Evolutionary conservation across 257 asterid species (phyloP), one percentile per base, ranked within the genome.

Genomic region (Jasminum sambac): DNA sequence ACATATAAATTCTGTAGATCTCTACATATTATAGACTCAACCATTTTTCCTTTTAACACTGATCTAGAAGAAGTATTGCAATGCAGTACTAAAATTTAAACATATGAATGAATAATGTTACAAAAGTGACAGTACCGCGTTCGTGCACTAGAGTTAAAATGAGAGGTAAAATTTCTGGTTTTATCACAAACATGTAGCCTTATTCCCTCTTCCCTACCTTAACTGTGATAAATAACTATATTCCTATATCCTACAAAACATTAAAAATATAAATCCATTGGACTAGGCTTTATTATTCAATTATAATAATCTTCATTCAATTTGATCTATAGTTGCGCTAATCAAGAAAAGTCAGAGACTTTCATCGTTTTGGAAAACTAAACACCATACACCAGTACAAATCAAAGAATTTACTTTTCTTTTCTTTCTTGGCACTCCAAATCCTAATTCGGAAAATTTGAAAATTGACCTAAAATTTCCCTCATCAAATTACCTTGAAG

Each of bases 31-130:
- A 50, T 17, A 50, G 25, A 6, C 25, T 16, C 24, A 9, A 36
- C 6, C 41, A 0, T 8, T 62, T 38, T n/a, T 23, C n/a, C 25
- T 38, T 14, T 10, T 5, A 40, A 36, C 2, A 9, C 3, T n/a
- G 66, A 64, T 64, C 44, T 43, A 64, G 26, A 14, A n/a, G 21
- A 37, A 64, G n/a, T 64, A 64, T 23, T 37, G 44, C 68, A 16
- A 48, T 1, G 58, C 58, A 38, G 26, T 26, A 62, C 6, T 62
- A 13, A 62, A 13, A 17, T 30, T 13, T 62, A 13, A 62, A 13
- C 21, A 30, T 13, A 34, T 5, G 66, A 34, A 34, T 17, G 25
- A 59, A 26, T 8, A 30, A 30, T 4, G 36, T 0, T 21, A 5
- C 14, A 23, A 34, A 14, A 59, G 17, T 5, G 39, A 61, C 21